phyloP scores from a whole-genome alignment of 768 basidiomycete genomes.

The Suillus placidus region DNA sequence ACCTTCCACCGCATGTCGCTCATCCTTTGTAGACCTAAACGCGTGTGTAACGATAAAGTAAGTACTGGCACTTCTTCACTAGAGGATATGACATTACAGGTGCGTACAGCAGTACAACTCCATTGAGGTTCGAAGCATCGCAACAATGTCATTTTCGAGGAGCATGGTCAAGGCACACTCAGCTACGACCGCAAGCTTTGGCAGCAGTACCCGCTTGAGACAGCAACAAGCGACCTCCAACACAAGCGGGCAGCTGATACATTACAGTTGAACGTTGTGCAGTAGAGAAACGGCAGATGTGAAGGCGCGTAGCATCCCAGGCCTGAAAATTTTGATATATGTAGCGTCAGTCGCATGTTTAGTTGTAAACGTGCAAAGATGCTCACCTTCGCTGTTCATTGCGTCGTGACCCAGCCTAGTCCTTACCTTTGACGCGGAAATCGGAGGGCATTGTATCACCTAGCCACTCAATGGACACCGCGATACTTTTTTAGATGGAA shows the following conservation, averaged over 20 bases:
- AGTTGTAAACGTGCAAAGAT: neutral
- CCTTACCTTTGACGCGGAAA: neutral
- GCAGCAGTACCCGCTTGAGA: neutral
- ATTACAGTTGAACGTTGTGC: neutral
- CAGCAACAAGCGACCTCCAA: neutral
- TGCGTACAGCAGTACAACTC: neutral
- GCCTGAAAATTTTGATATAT: neutral
- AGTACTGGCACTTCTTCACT: neutral
- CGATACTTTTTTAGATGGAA: neutral
- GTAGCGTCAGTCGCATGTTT: neutral
- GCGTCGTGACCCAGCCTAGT: neutral
- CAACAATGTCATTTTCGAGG: neutral
- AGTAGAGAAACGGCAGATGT: neutral
- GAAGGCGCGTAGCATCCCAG: no score
- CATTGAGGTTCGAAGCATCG: neutral
- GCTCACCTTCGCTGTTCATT: neutral
- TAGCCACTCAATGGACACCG: neutral
- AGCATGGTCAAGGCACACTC: neutral
- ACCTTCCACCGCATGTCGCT: neutral
- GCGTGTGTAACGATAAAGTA: neutral
- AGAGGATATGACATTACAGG: neutral
- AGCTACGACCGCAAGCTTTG: neutral
- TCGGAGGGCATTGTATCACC: neutral
- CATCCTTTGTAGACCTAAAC: neutral
- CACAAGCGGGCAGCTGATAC: neutral